Conservation (phyloP, 2,329 filamentous ascomycete genomes). For the Xylariaceae sp. region DNA sequence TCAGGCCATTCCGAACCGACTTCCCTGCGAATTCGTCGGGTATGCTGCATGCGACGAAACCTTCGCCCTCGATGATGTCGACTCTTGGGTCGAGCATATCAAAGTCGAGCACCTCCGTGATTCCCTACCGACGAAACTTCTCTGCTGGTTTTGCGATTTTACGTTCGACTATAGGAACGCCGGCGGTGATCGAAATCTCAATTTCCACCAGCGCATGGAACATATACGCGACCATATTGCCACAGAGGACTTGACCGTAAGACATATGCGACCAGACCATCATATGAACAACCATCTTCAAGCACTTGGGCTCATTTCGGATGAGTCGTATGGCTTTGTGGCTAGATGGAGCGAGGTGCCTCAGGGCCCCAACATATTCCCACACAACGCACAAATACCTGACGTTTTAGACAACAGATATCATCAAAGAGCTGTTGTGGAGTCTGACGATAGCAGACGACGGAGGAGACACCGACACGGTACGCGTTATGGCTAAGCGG, state of each 20-base stretch:
- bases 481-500: too few relatives aligned
- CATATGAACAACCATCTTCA: neutral
- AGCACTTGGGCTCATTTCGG: slow-evolving; percentile 9
- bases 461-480: too few relatives aligned
- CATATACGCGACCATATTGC: neutral
- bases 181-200: neutral
- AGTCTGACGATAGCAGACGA: too few relatives aligned
- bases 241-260: neutral
- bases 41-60: neutral
- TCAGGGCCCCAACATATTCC: neutral
- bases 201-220: neutral
- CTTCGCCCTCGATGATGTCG: neutral
- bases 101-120: neutral
- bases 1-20: neutral
- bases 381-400: neutral
- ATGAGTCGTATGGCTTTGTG: neutral
- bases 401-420: too few relatives aligned
- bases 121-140: neutral
- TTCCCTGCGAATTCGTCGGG: neutral
- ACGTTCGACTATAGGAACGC: neutral
- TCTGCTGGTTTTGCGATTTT: neutral
- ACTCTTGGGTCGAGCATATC: neutral
- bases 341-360: slow-evolving; percentile 13
- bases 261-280: neutral
- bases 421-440: too few relatives aligned